Base-by-base conservation (phyloP, 108 stramenopile species). In the Mayamaea pseudoterrestris region DNA sequence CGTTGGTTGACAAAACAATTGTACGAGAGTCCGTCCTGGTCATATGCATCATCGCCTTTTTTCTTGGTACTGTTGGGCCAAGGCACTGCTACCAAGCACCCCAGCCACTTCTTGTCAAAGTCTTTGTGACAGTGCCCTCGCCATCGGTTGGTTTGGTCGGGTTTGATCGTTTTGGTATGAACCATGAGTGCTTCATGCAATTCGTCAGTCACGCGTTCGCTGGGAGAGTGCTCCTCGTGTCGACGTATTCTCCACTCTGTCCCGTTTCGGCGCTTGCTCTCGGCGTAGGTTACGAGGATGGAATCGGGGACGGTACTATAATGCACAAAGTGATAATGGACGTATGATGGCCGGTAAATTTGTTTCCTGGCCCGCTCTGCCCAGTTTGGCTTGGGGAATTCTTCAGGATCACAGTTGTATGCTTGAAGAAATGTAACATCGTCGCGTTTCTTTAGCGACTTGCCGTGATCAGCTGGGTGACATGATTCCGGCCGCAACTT, bases 1-100 rank as follows among this genome's bases (percentile, higher is more conserved):
- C 71, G 74, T 37, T 76, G 58, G 57, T 89, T 83, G 31, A 84
- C 55, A 34, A 69, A 84, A 46, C 87, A 89, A 48, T 89, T 89
- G 65, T 67, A 88, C 42, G 61, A 68, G 71, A 71, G 72, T 1
- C 79, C 79, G 22, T 65, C 52, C 43, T 71, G 47, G 41, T 54
- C 48, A 36, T 21, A 41, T 39, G 45, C 43, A 29, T 50, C 64
- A 14, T 59, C 25, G 5, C 30, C 2, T 18, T 50, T 49, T 13
- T 24, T 37, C 9, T 58, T 61, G 27, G 49, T 27, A 31, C 65
- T 57, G 4, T 43, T 40, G 39, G 76, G 76, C 52, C 52, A 73
- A 21, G 76, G 76, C 32, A 67, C 66, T 4, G 67, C 76, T 13
- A 77, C 58, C 5, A 50, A 68, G 41, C 75, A 76, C 8, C 64